Evolutionary conservation across 169 alveolate species (phyloP).

Genomic region (Toxoplasma gondii): DNA sequence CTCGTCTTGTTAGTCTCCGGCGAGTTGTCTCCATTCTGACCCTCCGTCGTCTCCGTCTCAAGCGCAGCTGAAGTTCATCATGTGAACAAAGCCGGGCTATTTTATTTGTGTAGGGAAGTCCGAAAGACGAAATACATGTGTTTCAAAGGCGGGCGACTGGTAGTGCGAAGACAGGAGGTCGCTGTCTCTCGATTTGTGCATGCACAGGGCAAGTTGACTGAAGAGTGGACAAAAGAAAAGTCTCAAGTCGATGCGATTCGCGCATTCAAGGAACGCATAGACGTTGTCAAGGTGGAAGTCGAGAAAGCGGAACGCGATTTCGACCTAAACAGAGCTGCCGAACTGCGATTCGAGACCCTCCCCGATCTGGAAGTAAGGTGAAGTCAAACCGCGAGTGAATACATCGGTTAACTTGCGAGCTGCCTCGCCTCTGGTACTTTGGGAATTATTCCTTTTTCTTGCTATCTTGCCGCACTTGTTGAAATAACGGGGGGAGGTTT

Average conservation of each 20-base stretch:
- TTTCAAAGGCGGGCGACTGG: no score
- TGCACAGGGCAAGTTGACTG: slow-evolving; percentile 52
- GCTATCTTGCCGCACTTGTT: background rate
- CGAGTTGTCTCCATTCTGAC: no score
- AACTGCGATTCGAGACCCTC: slow-evolving; percentile 84
- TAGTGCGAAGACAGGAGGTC: no score
- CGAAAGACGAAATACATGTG: no score
- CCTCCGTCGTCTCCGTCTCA: no score
- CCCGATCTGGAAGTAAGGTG: slow-evolving; percentile 83
- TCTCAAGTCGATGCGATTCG: slow-evolving; percentile 82
- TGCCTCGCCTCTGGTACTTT: background rate
- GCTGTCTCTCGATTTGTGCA: background rate
- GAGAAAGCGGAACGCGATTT: slow-evolving; percentile 88
- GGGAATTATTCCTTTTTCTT: background rate
- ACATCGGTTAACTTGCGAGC: background rate
- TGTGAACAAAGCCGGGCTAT: no score
- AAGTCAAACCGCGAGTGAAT: slow-evolving; percentile 47
- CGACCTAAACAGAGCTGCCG: slow-evolving; percentile 86
- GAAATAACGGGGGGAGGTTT: no score
- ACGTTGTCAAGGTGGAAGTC: slow-evolving; percentile 87
- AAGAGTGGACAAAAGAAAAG: slow-evolving; percentile 76
- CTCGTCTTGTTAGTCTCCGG: no score
- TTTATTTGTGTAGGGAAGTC: no score
- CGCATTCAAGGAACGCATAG: slow-evolving; percentile 85
- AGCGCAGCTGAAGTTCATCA: no score